Evolutionary conservation across 148 eudicot genomes (phyloP).

Genomic region (Rhododendron williamsianum): DNA sequence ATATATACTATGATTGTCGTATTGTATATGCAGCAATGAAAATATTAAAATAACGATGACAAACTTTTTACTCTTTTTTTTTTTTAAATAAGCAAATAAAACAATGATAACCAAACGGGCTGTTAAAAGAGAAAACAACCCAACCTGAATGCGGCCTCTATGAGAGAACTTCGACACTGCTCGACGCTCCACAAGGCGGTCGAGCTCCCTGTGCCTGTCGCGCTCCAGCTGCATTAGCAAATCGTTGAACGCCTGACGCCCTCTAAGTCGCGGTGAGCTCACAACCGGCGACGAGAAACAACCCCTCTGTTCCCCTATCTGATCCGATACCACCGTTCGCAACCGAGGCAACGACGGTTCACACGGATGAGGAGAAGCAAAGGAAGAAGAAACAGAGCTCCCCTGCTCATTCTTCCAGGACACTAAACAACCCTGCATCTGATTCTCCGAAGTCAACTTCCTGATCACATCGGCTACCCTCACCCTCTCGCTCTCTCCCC

Average conservation of each 20-base stretch:
- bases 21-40: background rate
- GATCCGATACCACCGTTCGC: conserved; percentile 15
- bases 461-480: conserved; percentile 62
- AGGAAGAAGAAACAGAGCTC: background rate
- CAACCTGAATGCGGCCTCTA: conserved; percentile 75
- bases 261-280: conserved; percentile 54
- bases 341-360: conserved; percentile 16
- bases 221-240: conserved; percentile 42
- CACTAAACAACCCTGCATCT: background rate
- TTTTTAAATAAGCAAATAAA: background rate
- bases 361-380: background rate
- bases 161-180: conserved; percentile 57
- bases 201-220: conserved; percentile 49
- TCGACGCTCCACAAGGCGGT: conserved; percentile 29
- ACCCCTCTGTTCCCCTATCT: conserved; percentile 18
- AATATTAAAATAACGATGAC: background rate
- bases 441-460: conserved; percentile 32
- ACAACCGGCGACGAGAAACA: conserved; percentile 18
- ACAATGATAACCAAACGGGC: background rate
- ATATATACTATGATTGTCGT: no score
- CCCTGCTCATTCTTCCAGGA: conserved; percentile 12
- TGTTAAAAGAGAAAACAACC: background rate
- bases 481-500: conserved; percentile 44
- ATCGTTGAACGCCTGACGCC: conserved; percentile 55
- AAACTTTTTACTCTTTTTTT: no score